Evolutionary conservation across 139 green algal species (phyloP), one percentile per base, ranked within the genome.

Genomic region (Klebsormidium nitens): DNA sequence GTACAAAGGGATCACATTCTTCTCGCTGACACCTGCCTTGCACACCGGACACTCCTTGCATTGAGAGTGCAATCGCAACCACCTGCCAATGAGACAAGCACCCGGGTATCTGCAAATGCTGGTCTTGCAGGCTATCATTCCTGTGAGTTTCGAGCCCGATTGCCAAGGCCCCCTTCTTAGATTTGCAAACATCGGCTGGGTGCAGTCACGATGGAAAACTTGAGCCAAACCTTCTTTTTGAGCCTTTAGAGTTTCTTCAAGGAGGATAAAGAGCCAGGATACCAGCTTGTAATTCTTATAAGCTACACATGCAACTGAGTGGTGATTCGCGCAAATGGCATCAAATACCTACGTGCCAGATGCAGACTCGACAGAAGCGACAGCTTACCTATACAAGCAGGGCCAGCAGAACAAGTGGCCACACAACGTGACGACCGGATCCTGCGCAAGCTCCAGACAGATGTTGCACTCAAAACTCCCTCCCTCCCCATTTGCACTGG

Each of bases 321-420:
- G n/a, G n/a, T n/a, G n/a, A n/a, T n/a, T n/a, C n/a, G n/a, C n/a
- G n/a, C n/a, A n/a, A n/a, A n/a, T n/a, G n/a, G n/a, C n/a, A n/a
- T n/a, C n/a, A n/a, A n/a, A 14, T 11, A 11, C 11, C 42, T 11
- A 50, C 11, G 11, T 50, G 42, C 42, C 42, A n/a, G 42, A n/a
- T n/a, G 42, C 85, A 0, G n/a, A n/a, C n/a, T n/a, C n/a, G n/a
- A n/a, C n/a, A n/a, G n/a, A n/a, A n/a, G n/a, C 17, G 17, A 52
- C 44, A 52, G 44, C 83, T 86, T 76, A n/a, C n/a, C n/a, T n/a
- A 67, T 91, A 96, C 3, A 97, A 69, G 82, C 92, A 97, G 0
- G 87, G 83, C 92, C 92, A 97, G 81, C 92, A 97, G 74, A 91
- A 97, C 0, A 97, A 81, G 72, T 97, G 92, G 2, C 92, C 92